Conservation (phyloP, 768 basidiomycete genomes). For the Russula emetica region DNA sequence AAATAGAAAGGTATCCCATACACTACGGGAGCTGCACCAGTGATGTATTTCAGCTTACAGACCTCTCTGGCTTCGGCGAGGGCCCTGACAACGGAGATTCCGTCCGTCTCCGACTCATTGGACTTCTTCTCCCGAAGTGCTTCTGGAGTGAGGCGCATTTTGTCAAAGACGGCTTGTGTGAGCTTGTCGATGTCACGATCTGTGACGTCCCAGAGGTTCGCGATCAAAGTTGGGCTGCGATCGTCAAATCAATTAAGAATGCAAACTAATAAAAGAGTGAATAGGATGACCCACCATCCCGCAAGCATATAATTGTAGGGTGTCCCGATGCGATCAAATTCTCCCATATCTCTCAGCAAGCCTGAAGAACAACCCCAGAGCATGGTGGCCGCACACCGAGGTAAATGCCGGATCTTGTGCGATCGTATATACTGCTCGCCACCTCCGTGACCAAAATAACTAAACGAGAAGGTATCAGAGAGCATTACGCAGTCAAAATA, state of each 20-base stretch:
- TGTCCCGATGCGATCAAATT: slow-evolving; percentile 88
- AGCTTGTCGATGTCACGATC: slow-evolving; percentile 96
- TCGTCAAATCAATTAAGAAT: neutral
- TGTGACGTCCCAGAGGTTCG: slow-evolving; percentile 97
- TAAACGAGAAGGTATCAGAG: slow-evolving; percentile 34
- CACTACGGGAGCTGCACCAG: slow-evolving; percentile 90
- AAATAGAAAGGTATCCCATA: slow-evolving; percentile 95
- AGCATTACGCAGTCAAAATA: neutral
- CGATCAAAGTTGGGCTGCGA: slow-evolving; percentile 76
- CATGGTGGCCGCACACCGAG: slow-evolving; percentile 89
- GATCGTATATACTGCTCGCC: slow-evolving; percentile 92
- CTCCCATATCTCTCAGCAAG: slow-evolving; percentile 80
- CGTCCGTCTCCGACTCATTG: slow-evolving; percentile 27
- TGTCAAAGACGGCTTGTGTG: slow-evolving; percentile 76
- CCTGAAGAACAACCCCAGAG: slow-evolving; percentile 99
- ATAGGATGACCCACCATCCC: slow-evolving; percentile 70
- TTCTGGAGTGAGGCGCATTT: slow-evolving; percentile 48
- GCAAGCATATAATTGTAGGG: slow-evolving; percentile 96
- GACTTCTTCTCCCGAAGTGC: slow-evolving; percentile 30
- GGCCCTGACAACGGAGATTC: slow-evolving; percentile 61
- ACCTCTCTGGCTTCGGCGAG: slow-evolving; percentile 72
- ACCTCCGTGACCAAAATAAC: slow-evolving; percentile 97
- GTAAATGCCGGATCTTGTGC: slow-evolving; percentile 75
- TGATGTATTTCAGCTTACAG: slow-evolving; percentile 90
- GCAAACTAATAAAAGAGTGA: neutral